phyloP scores from a whole-genome alignment of 306 rosid species.

The Pterocarpus macrocarpus region DNA sequence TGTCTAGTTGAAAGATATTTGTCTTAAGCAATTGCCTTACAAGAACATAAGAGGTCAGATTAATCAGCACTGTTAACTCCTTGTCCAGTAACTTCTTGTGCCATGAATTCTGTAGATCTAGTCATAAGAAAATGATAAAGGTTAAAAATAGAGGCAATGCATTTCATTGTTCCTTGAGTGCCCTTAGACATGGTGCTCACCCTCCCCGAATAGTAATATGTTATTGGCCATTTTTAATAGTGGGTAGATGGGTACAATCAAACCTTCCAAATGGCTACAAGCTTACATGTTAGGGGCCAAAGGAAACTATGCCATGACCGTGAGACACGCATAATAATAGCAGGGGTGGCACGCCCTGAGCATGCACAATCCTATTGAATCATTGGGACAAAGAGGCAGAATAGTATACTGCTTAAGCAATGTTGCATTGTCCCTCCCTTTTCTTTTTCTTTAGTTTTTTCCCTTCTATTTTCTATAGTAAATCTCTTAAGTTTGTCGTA shows the following conservation, averaged over 20 bases:
- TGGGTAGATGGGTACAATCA: conserved; percentile 14
- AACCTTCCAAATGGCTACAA: conserved; percentile 27
- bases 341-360: conserved; percentile 55
- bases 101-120: conserved; percentile 14
- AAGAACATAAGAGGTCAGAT: not conserved
- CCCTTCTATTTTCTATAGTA: conserved; percentile 14
- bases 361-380: conserved; percentile 54
- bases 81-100: conserved; percentile 16
- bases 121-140: conserved; percentile 7
- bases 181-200: conserved; percentile 21
- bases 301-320: conserved; percentile 23
- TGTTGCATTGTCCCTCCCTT: conserved; percentile 30
- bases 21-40: conserved; percentile 3
- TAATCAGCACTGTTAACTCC: not conserved
- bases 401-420: conserved; percentile 40
- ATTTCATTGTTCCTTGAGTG: conserved; percentile 38
- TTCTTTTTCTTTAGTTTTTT: not conserved
- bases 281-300: conserved; percentile 11
- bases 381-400: conserved; percentile 52
- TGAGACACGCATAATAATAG: conserved; percentile 51
- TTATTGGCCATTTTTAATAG: conserved; percentile 28
- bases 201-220: not conserved
- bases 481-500: conserved; percentile 49
- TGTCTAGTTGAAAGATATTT: conserved; percentile 13
- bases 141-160: conserved; percentile 28